phyloP scores from a whole-genome alignment of 345 rosid genomes.

The Syzygium grande region DNA sequence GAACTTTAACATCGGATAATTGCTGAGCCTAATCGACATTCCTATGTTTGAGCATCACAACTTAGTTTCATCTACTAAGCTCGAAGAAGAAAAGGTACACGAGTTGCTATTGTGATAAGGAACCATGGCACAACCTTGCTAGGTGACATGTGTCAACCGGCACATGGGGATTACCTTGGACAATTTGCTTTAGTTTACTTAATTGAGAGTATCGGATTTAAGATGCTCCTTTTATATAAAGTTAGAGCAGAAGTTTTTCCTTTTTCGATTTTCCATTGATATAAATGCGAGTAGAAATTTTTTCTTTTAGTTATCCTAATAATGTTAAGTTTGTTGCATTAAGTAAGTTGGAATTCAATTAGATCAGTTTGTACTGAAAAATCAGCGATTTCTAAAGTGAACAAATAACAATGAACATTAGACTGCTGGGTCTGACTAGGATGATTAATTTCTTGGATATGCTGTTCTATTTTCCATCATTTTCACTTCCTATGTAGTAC shows the following conservation, averaged over 20 bases:
- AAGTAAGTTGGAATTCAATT: background rate
- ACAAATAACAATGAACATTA: too few species aligned
- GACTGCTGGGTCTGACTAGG: too few species aligned
- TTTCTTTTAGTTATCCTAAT: too few species aligned
- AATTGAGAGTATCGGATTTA: background rate
- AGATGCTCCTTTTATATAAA: background rate
- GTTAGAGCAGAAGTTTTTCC: background rate
- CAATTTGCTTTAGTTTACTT: too few species aligned
- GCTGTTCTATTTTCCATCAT: too few species aligned
- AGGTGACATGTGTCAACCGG: background rate
- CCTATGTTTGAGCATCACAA: background rate
- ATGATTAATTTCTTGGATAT: too few species aligned
- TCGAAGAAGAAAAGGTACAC: background rate
- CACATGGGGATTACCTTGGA: background rate
- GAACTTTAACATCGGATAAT: background rate
- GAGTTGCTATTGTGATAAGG: background rate
- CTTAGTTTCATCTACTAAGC: background rate
- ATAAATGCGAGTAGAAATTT: background rate
- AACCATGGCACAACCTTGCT: background rate
- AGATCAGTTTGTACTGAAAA: too few species aligned
- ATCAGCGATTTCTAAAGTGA: too few species aligned
- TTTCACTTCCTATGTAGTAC: too few species aligned
- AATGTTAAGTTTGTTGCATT: background rate
- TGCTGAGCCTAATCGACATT: background rate
- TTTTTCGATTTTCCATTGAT: too few species aligned